Evolutionary conservation across 1,139 yeast species (phyloP).

Genomic region (Zygosaccharomyces sapae): DNA sequence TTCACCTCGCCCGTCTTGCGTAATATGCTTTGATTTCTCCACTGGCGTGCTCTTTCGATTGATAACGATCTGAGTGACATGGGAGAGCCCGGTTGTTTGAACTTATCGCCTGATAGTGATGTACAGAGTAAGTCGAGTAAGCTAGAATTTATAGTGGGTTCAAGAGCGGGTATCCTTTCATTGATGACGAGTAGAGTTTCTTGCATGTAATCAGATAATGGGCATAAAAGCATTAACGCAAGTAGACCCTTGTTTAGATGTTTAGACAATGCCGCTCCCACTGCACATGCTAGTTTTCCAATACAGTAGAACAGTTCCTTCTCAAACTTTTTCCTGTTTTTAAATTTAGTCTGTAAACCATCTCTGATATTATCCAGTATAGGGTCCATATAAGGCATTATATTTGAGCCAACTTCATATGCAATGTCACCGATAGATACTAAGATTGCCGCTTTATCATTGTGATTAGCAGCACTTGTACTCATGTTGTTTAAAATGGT

Average conservation of each 20-base stretch:
- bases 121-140: conserved; percentile 68
- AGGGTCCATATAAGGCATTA: conserved; percentile 85
- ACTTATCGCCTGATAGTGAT: conserved; percentile 78
- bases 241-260: conserved; percentile 78
- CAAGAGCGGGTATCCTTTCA: conserved; percentile 74
- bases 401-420: conserved; percentile 76
- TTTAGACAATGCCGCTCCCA: conserved; percentile 92
- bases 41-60: conserved; percentile 65
- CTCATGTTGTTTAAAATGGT: conserved; percentile 72
- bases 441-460: conserved; percentile 72
- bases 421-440: conserved; percentile 85
- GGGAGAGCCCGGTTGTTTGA: conserved; percentile 87
- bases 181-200: conserved; percentile 66
- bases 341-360: conserved; percentile 68
- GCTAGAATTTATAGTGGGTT: conserved; percentile 65
- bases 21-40: conserved; percentile 66
- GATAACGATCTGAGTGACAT: conserved; percentile 54
- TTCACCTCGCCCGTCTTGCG: conserved; percentile 46
- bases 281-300: conserved; percentile 80
- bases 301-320: conserved; percentile 87
- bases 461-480: conserved; percentile 24
- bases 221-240: conserved; percentile 76
- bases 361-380: conserved; percentile 80
- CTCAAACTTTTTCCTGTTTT: conserved; percentile 68
- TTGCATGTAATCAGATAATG: conserved; percentile 75